phyloP scores from a whole-genome alignment of 164 flowering plant species.

The Nelumbo lutea region DNA sequence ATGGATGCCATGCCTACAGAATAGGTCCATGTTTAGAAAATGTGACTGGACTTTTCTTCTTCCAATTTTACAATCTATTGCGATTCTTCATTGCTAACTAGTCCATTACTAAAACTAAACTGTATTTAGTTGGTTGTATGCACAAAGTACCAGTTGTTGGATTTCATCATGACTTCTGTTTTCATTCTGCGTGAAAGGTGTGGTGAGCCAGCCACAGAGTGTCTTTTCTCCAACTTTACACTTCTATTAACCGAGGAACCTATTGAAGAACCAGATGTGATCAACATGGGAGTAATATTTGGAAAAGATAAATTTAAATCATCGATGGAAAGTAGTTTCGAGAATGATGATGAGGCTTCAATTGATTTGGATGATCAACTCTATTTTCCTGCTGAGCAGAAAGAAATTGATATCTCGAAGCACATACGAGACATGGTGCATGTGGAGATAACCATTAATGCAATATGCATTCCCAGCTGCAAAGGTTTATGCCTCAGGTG shows the following conservation, averaged over 20 bases:
- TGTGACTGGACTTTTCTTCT: neutral
- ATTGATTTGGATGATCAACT: conserved; percentile 73
- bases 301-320: conserved; percentile 39
- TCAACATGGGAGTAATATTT: conserved; percentile 44
- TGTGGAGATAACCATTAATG: conserved; percentile 64
- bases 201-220: conserved; percentile 69
- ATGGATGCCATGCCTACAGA: neutral
- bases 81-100: neutral
- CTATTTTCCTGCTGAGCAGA: conserved; percentile 68
- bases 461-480: conserved; percentile 63
- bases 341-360: conserved; percentile 42
- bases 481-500: conserved; percentile 79
- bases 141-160: neutral
- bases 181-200: conserved; percentile 44
- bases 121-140: neutral
- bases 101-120: neutral
- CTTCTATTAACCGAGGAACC: conserved; percentile 77
- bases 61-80: neutral
- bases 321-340: conserved; percentile 15
- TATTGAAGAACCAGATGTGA: conserved; percentile 55
- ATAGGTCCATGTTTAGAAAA: too few relatives aligned
- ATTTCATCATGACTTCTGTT: conserved; percentile 4
- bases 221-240: conserved; percentile 68
- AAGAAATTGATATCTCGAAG: conserved; percentile 82
- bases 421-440: conserved; percentile 76